Conservation (phyloP, 305 asterid species). For the Caryopteris hybrid region DNA sequence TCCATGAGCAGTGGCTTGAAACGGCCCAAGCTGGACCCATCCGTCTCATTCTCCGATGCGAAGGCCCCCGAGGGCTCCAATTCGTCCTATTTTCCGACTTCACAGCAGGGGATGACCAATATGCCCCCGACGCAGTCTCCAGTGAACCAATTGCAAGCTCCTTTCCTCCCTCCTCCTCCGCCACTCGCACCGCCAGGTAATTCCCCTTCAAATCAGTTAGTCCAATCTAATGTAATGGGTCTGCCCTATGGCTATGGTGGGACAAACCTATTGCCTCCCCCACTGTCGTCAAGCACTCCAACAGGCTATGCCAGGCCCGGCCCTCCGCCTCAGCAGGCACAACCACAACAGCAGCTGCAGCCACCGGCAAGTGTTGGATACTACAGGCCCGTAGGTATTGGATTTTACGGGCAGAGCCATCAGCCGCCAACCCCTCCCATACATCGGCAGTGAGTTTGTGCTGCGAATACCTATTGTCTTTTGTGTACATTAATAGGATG, state of each 20-base stretch:
- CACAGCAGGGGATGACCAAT: conserved; percentile 39
- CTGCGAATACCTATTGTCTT: conserved; percentile 21
- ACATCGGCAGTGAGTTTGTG: conserved; percentile 51
- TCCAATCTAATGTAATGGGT: conserved; percentile 57
- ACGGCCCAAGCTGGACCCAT: conserved; percentile 61
- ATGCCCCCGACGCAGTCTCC: conserved; percentile 45
- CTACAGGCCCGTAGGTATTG: conserved; percentile 72
- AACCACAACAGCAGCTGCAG: conserved; percentile 41
- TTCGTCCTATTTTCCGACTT: conserved; percentile 38
- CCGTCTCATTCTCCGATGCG: conserved; percentile 34
- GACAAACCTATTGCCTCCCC: conserved; percentile 43
- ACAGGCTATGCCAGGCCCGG: conserved; percentile 54
- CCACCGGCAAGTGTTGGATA: conserved; percentile 55
- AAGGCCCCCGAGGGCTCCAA: conserved; percentile 44
- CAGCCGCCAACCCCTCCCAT: conserved; percentile 72
- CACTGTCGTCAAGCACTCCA: no score
- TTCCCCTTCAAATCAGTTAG: conserved; percentile 43
- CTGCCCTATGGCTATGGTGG: conserved; percentile 59
- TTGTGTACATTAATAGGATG: conserved; percentile 50
- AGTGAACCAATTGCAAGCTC: conserved; percentile 47
- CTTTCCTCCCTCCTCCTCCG: conserved; percentile 65
- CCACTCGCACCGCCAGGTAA: conserved; percentile 47
- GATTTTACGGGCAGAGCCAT: conserved; percentile 78
- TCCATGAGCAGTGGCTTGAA: conserved; percentile 63
- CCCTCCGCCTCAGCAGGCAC: conserved; percentile 52